Evolutionary conservation across 108 stramenopile species (phyloP), one percentile per base, ranked within the genome.

Genomic region (Schizochytrium sp.): DNA sequence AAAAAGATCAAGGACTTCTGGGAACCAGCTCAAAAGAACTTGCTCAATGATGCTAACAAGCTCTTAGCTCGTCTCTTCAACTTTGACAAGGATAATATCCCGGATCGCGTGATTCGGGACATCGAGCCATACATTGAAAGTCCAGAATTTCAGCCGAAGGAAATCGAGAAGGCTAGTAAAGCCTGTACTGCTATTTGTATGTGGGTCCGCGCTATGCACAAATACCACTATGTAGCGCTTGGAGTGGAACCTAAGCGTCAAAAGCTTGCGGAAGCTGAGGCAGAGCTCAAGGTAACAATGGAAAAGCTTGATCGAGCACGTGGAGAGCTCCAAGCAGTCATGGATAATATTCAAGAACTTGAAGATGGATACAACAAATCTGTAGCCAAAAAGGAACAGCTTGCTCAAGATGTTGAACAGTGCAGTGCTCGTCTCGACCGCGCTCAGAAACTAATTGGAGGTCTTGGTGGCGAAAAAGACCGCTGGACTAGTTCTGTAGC

Each of bases 121-220:
- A 93, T 94, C 42, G 93, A 92, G 56, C 92, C 92, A 2, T 94
- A 91, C 60, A 89, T 94, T 13, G 88, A 53, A 17, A 90, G 91
- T 57, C 92, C 93, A 3, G 90, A 94, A n/a, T 94, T 94, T 88
- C 91, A 90, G 72, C 93, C 94, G 3, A 92, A 93, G 90, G 88
- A 92, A 28, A 93, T 94, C 57, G 90, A 91, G 45, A 92, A 92
- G 56, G 91, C 94, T 38, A 93, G 93, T 2, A 92, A 91, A 57
- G 94, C 94, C 3, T 94, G 93, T 89, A 91, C 92, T 42, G 94
- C 93, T 72, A 94, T 94, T 90, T 94, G 94, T 90, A 89, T 94
- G 89, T 94, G 94, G 94, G 92, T 94, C 59, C 93, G 93, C 3
- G 94, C 94, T 4, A 94, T 94, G 93, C 91, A 94, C 72, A 93